Evolutionary conservation across 164 flowering plant genomes (phyloP), one percentile per base, ranked within the genome.

Genomic region (Vitis riparia): DNA sequence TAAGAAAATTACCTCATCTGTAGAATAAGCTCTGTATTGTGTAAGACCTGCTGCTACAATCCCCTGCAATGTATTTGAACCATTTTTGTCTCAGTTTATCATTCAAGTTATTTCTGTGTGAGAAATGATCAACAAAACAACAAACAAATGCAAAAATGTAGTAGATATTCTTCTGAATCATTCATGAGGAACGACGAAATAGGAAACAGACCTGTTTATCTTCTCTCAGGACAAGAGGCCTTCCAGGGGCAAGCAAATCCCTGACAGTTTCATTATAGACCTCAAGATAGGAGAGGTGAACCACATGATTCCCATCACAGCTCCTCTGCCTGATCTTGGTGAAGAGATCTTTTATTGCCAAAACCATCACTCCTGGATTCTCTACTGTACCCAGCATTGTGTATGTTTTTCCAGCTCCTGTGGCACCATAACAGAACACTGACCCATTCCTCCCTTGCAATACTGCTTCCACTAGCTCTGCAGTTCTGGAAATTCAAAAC

Each of bases 351-450:
- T 91, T 94, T 49, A 94, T 94, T 59, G 98, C 98, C 74, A 94
- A 83, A 51, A 94, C 98, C 98, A 94, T 94, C 53, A 94, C 97
- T 8, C 98, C 98, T 0, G 97, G 98, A 75, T 85, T 90, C 67
- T 90, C 96, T 61, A 88, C 66, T 6, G 98, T 91, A 15, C 98
- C 98, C 1, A 94, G 86, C 98, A 94, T 94, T 32, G 98, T 94
- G 76, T 91, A 86, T 0, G 98, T 94, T 77, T 94, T 94, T 29
- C 98, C 98, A 68, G 98, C 98, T 71, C 98, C 98, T 4, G 98
- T 94, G 19, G 98, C 97, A 11, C 98, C 98, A 70, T 91, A 94
- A 76, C 98, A 94, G 78, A 94, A 94, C 2, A 94, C 98, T 2
- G 98, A 89, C 1, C 98, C 98, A 71, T 94, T 94, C 74, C 89